Base-by-base conservation (phyloP, 129 eudicot genomes). In the Ambrosia artemisiifolia region DNA sequence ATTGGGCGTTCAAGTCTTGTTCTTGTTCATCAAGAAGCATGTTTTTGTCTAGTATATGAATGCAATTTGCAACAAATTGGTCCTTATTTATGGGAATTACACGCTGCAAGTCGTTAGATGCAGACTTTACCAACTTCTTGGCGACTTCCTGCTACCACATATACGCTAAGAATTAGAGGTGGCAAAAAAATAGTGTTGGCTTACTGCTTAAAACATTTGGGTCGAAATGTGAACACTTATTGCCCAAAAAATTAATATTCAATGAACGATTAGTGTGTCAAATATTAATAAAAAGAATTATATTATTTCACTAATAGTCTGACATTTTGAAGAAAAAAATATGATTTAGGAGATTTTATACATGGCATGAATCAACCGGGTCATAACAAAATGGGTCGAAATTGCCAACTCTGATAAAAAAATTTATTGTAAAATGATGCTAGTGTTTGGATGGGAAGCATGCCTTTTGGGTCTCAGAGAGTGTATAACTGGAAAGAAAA, bases 391-490 rank as follows among this genome's bases (percentile, higher is more conserved):
- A 17, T 1, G 32, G 46, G 12, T 44, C 19, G n/a, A 36, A 49
- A 17, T 48, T 9, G 7, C 44, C 28, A 49, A 4, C 16, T 9
- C 47, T 0, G 32, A 48, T 13, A 11, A 46, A 19, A 43, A 65
- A 11, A 46, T 11, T 38, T 12, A 11, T 24, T 0, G 38, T 69
- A 14, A 35, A 18, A 48, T 6, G 51, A 55, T 53, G 65, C 59
- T 51, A 54, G 63, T 40, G n/a, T 48, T 56, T 16, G n/a, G 18
- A 65, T 67, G 47, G 54, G 62, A 74, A 71, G 48, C 74, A 43
- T 75, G 81, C 96, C 96, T 86, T 73, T 46, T 84, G 82, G 19
- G 49, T 67, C 67, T 84, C 77, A 18, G 88, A 54, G 46, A 84
- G 73, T 53, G 32, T 46, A 40, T 66, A 72, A 7, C 60, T 17